phyloP scores from a whole-genome alignment of 345 rosid genomes.

The Citrus australasica region DNA sequence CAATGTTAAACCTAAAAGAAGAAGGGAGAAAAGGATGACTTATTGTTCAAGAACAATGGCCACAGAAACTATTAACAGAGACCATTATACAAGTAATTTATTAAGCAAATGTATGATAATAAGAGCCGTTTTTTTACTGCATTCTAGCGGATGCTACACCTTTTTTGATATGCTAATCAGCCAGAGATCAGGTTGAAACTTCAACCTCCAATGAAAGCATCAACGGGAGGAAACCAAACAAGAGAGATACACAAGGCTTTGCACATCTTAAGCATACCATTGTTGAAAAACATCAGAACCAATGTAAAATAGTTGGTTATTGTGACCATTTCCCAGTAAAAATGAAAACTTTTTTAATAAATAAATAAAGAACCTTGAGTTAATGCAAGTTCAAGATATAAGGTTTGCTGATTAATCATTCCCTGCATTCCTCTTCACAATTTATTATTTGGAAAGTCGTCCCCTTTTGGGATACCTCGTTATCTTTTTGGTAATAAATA shows the following conservation, averaged over 20 bases:
- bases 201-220: constrained; percentile 9
- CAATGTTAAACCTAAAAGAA: constrained; percentile 79
- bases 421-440: neutral
- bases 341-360: neutral
- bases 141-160: neutral
- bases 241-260: neutral
- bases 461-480: neutral
- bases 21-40: neutral
- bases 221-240: constrained; percentile 13
- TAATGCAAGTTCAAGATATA: neutral
- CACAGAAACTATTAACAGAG: neutral
- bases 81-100: neutral
- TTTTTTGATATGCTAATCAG: constrained; percentile 4
- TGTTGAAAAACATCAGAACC: neutral
- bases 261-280: neutral
- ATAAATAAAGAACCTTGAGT: neutral
- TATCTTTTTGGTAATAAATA: neutral
- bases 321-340: neutral
- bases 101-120: neutral
- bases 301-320: neutral
- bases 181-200: constrained; percentile 7
- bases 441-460: neutral
- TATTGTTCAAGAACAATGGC: neutral
- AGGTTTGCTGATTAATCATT: neutral
- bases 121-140: neutral